These are phyloP conservation scores for Boletellus sp. DNA, from an alignment of 768 basidiomycete species.

Conservation along the genomic window DNA sequence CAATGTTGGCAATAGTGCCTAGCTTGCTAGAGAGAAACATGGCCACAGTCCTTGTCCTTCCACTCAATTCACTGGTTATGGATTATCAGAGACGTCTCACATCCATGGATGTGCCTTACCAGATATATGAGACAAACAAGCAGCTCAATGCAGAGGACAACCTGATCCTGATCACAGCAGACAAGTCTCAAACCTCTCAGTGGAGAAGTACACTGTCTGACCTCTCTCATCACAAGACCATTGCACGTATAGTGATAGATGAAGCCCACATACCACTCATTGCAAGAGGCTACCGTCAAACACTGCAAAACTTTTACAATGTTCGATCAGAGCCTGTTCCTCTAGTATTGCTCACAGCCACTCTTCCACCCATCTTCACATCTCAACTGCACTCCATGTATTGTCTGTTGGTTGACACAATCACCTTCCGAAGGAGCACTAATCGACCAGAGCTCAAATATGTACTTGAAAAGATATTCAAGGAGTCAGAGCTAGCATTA, in stretches of 20 bases:
- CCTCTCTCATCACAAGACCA: not conserved
- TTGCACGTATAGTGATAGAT: slow-evolving; percentile 20
- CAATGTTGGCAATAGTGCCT: not conserved
- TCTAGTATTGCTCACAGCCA: slow-evolving; percentile 22
- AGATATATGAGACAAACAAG: not conserved
- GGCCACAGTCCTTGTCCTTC: not conserved
- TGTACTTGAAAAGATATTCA: slow-evolving; percentile 1
- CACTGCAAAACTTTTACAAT: not conserved
- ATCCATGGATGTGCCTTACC: not conserved
- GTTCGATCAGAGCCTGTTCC: slow-evolving; percentile 1
- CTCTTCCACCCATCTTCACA: slow-evolving; percentile 5
- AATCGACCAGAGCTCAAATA: slow-evolving; percentile 11
- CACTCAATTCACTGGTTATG: not conserved
- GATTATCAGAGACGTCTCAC: not conserved
- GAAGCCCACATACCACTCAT: slow-evolving; percentile 21
- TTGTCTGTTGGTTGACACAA: not conserved
- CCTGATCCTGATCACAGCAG: slow-evolving; percentile 8
- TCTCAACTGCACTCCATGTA: not conserved
- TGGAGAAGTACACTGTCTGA: slow-evolving; percentile 10
- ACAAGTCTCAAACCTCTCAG: not conserved
- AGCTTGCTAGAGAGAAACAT: not conserved
- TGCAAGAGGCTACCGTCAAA: slow-evolving; percentile 6
- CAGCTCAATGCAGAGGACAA: not conserved
- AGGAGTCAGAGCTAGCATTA: rapidly evolving
- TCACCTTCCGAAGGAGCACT: not conserved